phyloP scores from a whole-genome alignment of 2,329 filamentous ascomycete genomes.

The Nigrograna mackinnonii region DNA sequence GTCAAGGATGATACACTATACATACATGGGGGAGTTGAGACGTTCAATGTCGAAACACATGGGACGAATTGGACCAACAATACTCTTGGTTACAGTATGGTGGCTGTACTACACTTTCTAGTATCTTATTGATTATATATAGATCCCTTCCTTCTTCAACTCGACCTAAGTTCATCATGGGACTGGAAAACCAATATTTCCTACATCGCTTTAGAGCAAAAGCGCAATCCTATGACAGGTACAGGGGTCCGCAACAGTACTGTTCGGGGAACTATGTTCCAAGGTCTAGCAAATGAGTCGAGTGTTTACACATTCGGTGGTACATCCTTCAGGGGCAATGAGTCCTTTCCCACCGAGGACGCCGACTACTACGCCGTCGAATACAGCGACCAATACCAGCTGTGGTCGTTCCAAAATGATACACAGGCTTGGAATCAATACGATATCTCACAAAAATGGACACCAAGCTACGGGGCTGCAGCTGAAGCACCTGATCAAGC shows the following conservation, averaged over 20 bases:
- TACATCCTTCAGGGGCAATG: conserved; percentile 22
- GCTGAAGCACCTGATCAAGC: conserved; percentile 42
- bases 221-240: conserved; percentile 19
- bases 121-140: conserved; percentile 2
- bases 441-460: conserved; percentile 17
- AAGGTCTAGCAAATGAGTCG: conserved; percentile 16
- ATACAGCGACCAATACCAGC: conserved; percentile 16
- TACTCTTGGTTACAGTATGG: conserved; percentile 2
- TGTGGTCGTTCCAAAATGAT: conserved; percentile 22
- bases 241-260: conserved; percentile 21
- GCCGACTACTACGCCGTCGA: conserved; percentile 13
- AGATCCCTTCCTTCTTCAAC: conserved; percentile 22
- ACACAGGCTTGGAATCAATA: conserved; percentile 17
- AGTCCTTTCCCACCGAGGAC: conserved; percentile 15
- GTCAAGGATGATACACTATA: conserved; percentile 23
- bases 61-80: not conserved
- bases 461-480: conserved; percentile 40
- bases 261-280: conserved; percentile 26
- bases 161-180: conserved; percentile 21
- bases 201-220: conserved; percentile 15
- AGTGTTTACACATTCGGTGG: conserved; percentile 22
- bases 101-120: not conserved
- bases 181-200: conserved; percentile 24
- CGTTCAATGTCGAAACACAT: conserved; percentile 16
- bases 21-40: conserved; percentile 26